phyloP scores from a whole-genome alignment of 768 basidiomycete species.

The Amanita fuliginea region DNA sequence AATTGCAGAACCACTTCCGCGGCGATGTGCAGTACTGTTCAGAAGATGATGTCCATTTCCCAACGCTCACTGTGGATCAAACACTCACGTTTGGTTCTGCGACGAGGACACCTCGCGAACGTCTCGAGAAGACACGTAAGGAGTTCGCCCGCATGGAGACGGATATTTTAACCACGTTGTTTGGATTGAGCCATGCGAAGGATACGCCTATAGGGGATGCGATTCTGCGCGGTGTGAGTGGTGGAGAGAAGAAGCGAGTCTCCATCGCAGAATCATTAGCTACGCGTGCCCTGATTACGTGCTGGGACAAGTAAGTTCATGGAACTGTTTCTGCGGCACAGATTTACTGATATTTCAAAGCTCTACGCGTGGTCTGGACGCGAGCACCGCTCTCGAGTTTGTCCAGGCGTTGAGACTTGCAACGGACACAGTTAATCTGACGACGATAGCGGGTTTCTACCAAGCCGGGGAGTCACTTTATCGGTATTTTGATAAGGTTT shows the following conservation, averaged over 20 bases:
- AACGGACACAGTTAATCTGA: conserved; percentile 40
- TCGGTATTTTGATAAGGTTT: conserved; percentile 58
- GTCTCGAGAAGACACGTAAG: conserved; percentile 31
- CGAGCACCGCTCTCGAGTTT: conserved; percentile 67
- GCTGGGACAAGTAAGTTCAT: conserved; percentile 67
- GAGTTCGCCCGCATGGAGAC: conserved; percentile 33
- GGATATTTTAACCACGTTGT: conserved; percentile 52
- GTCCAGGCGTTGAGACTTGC: conserved; percentile 52
- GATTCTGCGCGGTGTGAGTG: conserved; percentile 58
- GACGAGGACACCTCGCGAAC: conserved; percentile 53
- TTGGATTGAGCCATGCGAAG: conserved; percentile 65
- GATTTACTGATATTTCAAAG: conserved; percentile 22
- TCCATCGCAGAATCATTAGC: conserved; percentile 53
- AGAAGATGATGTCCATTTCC: conserved; percentile 81
- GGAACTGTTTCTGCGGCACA: not conserved
- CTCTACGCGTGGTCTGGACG: conserved; percentile 52
- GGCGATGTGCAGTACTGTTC: conserved; percentile 78
- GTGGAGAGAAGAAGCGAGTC: conserved; percentile 75
- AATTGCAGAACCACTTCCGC: conserved; percentile 54
- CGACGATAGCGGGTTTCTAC: conserved; percentile 74
- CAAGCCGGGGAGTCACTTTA: conserved; percentile 70
- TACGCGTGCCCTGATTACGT: conserved; percentile 47
- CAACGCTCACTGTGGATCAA: conserved; percentile 71
- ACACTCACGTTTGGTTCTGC: conserved; percentile 63
- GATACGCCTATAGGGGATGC: conserved; percentile 74